A percentile compares a stretch with the other conserved stretches of the same genome.
Evolutionary conservation across 148 eudicot species (phyloP).

Genomic region (Camellia granthamiana): DNA sequence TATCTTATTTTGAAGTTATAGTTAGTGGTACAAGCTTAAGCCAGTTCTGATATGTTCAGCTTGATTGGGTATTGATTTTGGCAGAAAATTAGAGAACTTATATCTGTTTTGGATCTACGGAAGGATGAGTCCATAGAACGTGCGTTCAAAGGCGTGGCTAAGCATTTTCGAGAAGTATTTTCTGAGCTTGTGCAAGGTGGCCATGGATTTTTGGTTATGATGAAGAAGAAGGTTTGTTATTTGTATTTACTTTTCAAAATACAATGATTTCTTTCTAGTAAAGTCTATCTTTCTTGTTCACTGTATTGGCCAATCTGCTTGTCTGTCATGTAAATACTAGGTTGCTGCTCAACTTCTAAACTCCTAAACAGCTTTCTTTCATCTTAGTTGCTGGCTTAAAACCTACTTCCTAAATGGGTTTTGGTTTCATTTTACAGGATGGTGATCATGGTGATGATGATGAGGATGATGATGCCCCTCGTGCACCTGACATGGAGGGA

Average conservation of each 20-base stretch:
- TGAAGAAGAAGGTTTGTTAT: slow-evolving; percentile 88
- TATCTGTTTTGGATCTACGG: no score
- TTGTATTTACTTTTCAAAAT: background rate
- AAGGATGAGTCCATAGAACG: no score
- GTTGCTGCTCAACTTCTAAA: no score
- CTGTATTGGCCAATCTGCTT: background rate
- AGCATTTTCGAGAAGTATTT: no score
- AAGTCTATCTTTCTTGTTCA: background rate
- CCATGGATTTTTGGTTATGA: slow-evolving; percentile 89
- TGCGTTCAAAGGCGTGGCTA: no score
- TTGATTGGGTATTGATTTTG: no score
- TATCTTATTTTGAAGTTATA: no score
- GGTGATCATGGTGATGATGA: slow-evolving; percentile 83
- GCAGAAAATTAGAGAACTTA: no score
- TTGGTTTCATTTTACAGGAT: slow-evolving; percentile 52
- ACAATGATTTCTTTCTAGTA: background rate
- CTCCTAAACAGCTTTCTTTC: background rate
- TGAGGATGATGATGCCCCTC: slow-evolving; percentile 87
- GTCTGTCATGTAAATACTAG: background rate
- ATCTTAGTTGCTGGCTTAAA: background rate
- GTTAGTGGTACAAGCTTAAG: no score
- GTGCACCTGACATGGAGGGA: slow-evolving; percentile 69
- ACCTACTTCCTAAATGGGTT: background rate
- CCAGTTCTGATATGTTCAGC: no score
- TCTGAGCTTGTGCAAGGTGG: slow-evolving; percentile 99